Evolutionary conservation across 768 basidiomycete species (phyloP).

Genomic region (Boletus pseudo-olivaceus): DNA sequence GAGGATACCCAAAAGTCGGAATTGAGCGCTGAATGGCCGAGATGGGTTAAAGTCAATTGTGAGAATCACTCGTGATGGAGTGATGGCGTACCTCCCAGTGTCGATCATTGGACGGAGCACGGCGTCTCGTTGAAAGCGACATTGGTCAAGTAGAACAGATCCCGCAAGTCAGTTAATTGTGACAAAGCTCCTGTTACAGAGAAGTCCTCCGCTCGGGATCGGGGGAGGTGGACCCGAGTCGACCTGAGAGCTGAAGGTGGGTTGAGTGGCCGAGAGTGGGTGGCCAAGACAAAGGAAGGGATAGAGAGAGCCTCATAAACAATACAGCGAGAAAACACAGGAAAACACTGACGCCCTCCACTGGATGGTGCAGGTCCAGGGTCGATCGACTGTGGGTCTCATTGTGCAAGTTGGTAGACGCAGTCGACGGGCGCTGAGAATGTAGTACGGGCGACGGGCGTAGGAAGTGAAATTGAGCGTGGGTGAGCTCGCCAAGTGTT

Average conservation of each 20-base stretch:
- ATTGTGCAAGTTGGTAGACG: not conserved
- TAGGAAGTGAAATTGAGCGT: not conserved
- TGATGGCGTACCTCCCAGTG: constrained; percentile 41
- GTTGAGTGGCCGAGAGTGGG: constrained; percentile 1
- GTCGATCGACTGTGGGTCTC: too few species aligned
- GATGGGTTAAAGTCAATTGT: not conserved
- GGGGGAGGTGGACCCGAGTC: constrained; percentile 1
- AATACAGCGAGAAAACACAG: not conserved
- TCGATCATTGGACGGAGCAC: constrained; percentile 40
- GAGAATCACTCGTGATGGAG: not conserved
- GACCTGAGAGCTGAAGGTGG: constrained; percentile 19
- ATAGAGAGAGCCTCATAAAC: constrained; percentile 9
- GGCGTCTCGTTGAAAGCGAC: constrained; percentile 36
- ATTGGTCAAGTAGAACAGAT: constrained; percentile 37
- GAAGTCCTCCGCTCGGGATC: constrained; percentile 24
- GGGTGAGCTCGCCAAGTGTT: not conserved
- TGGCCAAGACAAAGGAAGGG: constrained; percentile 11
- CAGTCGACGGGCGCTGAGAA: not conserved
- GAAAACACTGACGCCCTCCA: not conserved
- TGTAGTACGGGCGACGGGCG: too few species aligned
- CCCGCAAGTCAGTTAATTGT: constrained; percentile 27
- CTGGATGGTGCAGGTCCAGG: not conserved
- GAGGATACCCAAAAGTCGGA: constrained; percentile 64
- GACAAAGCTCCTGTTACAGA: constrained; percentile 26
- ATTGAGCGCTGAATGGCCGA: constrained; percentile 30